A percentile compares a stretch with the other conserved stretches of the same genome.
phyloP scores from a whole-genome alignment of 108 stramenopile species.

The Bacterosira constricta region DNA sequence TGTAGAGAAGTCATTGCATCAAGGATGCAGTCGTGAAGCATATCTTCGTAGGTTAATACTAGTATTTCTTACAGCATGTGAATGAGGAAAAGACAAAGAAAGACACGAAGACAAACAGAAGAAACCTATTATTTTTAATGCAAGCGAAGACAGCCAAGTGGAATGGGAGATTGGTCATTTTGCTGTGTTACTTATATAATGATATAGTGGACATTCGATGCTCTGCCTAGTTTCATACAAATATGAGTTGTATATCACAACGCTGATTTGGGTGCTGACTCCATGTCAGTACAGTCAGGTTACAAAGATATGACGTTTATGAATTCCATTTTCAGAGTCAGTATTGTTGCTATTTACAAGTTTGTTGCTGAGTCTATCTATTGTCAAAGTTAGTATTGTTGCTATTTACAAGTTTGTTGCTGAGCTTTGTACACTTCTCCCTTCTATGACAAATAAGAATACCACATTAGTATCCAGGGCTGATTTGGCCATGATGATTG shows the following conservation, averaged over 20 bases:
- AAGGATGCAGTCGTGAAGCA: conserved; percentile 66
- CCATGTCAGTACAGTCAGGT: conserved; percentile 65
- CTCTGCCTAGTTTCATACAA: conserved; percentile 46
- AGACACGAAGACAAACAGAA: conserved; percentile 30
- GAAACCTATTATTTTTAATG: conserved; percentile 86
- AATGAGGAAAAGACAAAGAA: conserved; percentile 19
- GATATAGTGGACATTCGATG: conserved; percentile 1
- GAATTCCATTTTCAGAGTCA: no score
- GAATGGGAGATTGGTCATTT: conserved; percentile 52
- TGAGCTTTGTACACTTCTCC: background rate
- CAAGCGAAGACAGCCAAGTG: conserved; percentile 72
- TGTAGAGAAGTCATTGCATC: no score
- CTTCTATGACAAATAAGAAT: conserved; percentile 31
- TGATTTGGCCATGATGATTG: conserved; percentile 78
- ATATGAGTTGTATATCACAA: conserved; percentile 71
- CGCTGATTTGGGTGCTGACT: conserved; percentile 57
- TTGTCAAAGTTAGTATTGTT: no score
- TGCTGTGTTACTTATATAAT: background rate
- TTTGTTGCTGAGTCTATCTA: no score
- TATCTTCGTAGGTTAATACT: conserved; percentile 45
- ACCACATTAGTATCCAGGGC: conserved; percentile 63
- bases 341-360: no score
- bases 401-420: no score
- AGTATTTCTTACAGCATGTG: conserved; percentile 2
- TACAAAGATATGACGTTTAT: conserved; percentile 28